Base-by-base conservation (phyloP, 768 basidiomycete species). In the Tulasnella calospora region DNA sequence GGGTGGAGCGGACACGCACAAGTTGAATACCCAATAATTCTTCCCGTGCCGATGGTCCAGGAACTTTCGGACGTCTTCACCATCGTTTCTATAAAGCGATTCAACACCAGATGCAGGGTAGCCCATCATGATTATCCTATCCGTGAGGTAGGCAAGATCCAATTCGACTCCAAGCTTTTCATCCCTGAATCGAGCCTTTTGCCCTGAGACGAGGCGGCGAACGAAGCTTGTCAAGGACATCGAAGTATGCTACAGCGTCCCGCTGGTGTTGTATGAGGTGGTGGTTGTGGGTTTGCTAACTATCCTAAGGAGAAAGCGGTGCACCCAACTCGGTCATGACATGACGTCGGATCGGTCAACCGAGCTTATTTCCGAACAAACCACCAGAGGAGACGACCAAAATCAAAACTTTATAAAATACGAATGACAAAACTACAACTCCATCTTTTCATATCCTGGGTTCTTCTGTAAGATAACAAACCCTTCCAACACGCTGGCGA, bases 391-490 rank as follows among this genome's bases (percentile, higher is more conserved):
- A 72, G 21, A 36, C 71, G 27, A 30, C 36, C 38, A 72, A 67
- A 67, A 40, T 72, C 71, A 72, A 72, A 35, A 76, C 55, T 55
- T 38, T 55, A 55, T 55, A 33, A 55, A 76, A 40, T 76, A 40
- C 9, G 35, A 76, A 76, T 21, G 75, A 61, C 57, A 76, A 74
- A 55, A 71, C 76, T 79, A 79, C 74, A 79, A 44, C 40, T 79
- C 79, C 79, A 79, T 79, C 76, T 77, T 77, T 69, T 79, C 79
- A 57, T 77, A 82, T 30, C 93, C 94, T 77, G 94, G 94, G 84
- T 96, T 97, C 88, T 96, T 97, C 85, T 91, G 90, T 82, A 98
- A 84, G 75, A 98, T 91, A 51, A 96, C 93, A 81, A 98, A 92
- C 79, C 96, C 96, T 85, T 99, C 97, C 73, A 99, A 87, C 35